A percentile compares a stretch with the other conserved stretches of the same genome.
Conservation (phyloP, 2,329 filamentous ascomycete genomes). For the Colletotrichum liaoningense region DNA sequence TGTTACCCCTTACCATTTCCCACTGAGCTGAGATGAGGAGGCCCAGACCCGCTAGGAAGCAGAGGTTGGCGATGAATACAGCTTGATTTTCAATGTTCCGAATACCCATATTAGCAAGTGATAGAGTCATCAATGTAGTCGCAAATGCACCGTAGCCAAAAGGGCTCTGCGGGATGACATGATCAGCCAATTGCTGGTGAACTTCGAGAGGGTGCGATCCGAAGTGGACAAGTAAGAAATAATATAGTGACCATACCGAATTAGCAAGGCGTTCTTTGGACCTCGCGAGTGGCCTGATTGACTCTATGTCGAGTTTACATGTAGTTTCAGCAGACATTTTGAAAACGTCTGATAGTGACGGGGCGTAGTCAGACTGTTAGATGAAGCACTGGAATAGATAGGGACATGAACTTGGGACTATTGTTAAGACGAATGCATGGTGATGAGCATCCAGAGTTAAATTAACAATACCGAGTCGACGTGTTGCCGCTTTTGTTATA, state of each 20-base stretch:
- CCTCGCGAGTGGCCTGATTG: background rate
- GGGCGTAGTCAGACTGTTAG: no score
- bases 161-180: background rate
- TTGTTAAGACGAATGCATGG: background rate
- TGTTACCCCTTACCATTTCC: constrained; percentile 63
- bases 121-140: background rate
- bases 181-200: background rate
- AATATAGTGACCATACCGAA: background rate
- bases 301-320: background rate
- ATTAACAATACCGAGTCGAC: background rate
- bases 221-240: background rate
- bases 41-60: constrained; percentile 52
- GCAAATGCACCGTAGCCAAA: background rate
- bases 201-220: background rate
- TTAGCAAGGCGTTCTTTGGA: background rate
- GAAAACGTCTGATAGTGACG: background rate
- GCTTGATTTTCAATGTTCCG: background rate
- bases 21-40: constrained; percentile 66
- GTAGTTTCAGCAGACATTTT: background rate
- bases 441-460: background rate
- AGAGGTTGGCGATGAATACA: background rate
- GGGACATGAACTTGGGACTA: no score
- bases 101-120: background rate
- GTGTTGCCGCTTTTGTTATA: background rate
- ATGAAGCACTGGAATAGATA: no score